These are phyloP conservation scores for Paraphaeosphaeria minitans DNA, from an alignment of 2,329 filamentous ascomycete genomes.

Conservation along the genomic window DNA sequence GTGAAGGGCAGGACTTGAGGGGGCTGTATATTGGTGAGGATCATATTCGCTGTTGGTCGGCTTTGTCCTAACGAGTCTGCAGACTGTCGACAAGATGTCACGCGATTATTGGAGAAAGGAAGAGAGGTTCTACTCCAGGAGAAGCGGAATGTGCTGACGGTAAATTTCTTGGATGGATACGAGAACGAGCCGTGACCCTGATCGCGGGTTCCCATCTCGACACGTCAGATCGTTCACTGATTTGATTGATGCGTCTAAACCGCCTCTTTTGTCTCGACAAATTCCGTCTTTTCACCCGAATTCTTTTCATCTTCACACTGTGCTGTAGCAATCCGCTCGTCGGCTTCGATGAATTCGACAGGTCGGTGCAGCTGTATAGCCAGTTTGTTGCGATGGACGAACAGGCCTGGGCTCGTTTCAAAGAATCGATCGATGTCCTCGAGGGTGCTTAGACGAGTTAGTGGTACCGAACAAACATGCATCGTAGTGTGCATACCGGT, in stretches of 20 bases:
- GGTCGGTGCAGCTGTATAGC: constrained; percentile 55
- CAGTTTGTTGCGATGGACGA: constrained; percentile 57
- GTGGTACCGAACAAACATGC: not conserved
- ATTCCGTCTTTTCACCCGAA: constrained; percentile 19
- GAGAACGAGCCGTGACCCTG: constrained; percentile 31
- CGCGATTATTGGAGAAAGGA: constrained; percentile 28
- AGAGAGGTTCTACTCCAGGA: constrained; percentile 33
- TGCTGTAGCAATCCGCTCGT: constrained; percentile 44
- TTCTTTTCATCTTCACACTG: constrained; percentile 20
- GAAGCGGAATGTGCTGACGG: constrained; percentile 33
- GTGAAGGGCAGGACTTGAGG: constrained; percentile 34
- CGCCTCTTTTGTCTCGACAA: constrained; percentile 33
- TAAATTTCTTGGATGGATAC: constrained; percentile 40
- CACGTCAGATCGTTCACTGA: no score
- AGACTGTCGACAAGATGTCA: constrained; percentile 41
- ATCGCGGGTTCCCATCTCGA: not conserved
- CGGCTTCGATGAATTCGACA: constrained; percentile 54
- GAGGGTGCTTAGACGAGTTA: constrained; percentile 35
- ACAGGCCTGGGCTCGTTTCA: constrained; percentile 41
- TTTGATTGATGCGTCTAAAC: constrained; percentile 17
- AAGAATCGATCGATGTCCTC: constrained; percentile 57
- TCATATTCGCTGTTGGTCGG: not conserved
- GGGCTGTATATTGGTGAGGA: constrained; percentile 33
- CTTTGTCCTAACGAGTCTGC: constrained; percentile 2
- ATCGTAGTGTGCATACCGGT: constrained; percentile 20